Evolutionary conservation across 2,329 filamentous ascomycete species (phyloP).

Genomic region (Botrytis paeoniae): DNA sequence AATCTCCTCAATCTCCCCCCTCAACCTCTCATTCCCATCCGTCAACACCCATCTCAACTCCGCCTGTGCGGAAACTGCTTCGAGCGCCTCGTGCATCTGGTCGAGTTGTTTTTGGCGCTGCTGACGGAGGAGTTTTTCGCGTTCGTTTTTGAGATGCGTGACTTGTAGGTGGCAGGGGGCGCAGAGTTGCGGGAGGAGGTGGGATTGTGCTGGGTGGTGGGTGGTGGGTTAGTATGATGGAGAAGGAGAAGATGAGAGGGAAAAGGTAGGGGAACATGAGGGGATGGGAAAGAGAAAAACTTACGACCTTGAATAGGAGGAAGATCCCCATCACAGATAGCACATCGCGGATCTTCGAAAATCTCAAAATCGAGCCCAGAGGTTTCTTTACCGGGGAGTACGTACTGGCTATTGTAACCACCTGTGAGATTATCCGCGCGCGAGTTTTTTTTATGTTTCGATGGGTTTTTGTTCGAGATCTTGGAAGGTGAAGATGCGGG

Average conservation of each 20-base stretch:
- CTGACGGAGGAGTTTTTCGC: too few species aligned
- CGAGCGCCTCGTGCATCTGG: not conserved
- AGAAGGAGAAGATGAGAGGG: not conserved
- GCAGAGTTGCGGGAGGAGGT: not conserved
- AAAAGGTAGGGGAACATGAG: too few species aligned
- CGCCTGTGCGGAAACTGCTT: not conserved
- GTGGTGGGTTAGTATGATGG: not conserved
- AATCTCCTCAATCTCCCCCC: not conserved
- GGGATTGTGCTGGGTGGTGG: not conserved
- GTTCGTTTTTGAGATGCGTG: not conserved
- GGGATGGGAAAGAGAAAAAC: not conserved
- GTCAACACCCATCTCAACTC: not conserved
- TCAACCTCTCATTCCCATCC: not conserved
- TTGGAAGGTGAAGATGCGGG: not conserved
- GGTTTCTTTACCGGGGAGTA: not conserved
- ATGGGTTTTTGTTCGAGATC: too few species aligned
- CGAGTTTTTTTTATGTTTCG: not conserved
- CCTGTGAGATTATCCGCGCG: not conserved
- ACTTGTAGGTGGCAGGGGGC: not conserved
- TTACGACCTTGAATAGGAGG: not conserved
- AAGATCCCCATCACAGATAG: not conserved
- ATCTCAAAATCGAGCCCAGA: not conserved
- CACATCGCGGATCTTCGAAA: not conserved
- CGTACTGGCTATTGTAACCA: not conserved
- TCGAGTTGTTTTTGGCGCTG: not conserved